These are phyloP conservation scores for Xylariaceae sp. DNA, from an alignment of 2,329 filamentous ascomycete species.

Conservation along the genomic window DNA sequence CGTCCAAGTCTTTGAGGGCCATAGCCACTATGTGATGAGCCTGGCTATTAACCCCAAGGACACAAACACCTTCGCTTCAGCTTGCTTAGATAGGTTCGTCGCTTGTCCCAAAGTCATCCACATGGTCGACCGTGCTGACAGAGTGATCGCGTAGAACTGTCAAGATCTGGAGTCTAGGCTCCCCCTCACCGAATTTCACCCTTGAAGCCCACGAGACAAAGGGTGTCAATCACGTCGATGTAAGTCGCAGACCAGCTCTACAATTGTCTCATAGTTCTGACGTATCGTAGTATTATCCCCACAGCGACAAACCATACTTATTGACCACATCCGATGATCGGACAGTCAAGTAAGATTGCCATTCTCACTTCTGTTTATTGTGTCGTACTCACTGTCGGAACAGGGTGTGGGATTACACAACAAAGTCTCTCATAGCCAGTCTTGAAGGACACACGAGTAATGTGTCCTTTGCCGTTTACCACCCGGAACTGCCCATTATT, in stretches of 20 bases:
- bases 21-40: slow-evolving; percentile 95
- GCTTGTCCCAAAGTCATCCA: background rate
- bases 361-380: background rate
- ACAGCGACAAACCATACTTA: slow-evolving; percentile 75
- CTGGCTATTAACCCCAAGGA: slow-evolving; percentile 97
- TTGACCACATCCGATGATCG: slow-evolving; percentile 95
- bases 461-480: slow-evolving; percentile 96
- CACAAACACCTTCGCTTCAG: slow-evolving; percentile 85
- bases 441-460: slow-evolving; percentile 97
- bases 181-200: slow-evolving; percentile 90
- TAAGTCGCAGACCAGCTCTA: background rate
- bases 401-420: slow-evolving; percentile 92
- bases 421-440: slow-evolving; percentile 92
- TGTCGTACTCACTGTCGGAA: background rate
- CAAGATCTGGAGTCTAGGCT: slow-evolving; percentile 96
- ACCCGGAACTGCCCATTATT: slow-evolving; percentile 93
- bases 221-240: slow-evolving; percentile 93
- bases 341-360: slow-evolving; percentile 63
- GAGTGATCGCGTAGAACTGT: slow-evolving; percentile 58
- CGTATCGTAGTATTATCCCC: slow-evolving; percentile 55
- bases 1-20: slow-evolving; percentile 92
- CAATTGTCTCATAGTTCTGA: too few relatives aligned
- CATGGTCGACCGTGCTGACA: background rate
- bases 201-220: slow-evolving; percentile 96
- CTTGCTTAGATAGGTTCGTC: slow-evolving; percentile 65